Evolutionary conservation across 768 basidiomycete species (phyloP).

Genomic region (Pleurotus pulmonarius): DNA sequence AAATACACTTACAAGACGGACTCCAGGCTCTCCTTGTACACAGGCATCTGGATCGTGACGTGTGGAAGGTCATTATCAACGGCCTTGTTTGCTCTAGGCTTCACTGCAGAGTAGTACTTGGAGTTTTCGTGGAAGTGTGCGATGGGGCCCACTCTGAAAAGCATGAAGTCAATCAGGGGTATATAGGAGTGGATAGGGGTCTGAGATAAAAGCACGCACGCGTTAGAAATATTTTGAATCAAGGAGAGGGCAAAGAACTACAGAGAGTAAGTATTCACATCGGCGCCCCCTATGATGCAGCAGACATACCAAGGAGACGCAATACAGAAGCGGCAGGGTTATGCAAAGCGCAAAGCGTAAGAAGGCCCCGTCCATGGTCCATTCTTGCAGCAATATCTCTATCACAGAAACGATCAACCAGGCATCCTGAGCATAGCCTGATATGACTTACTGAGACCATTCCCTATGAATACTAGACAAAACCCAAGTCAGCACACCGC

Average conservation of each 20-base stretch:
- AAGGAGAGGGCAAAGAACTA: constrained; percentile 80
- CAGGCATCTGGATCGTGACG: constrained; percentile 79
- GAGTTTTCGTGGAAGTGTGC: constrained; percentile 78
- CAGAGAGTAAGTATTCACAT: not conserved
- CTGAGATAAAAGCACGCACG: constrained; percentile 33
- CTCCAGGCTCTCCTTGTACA: constrained; percentile 78
- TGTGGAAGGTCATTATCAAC: constrained; percentile 64
- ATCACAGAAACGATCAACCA: not conserved
- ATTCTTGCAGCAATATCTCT: constrained; percentile 60
- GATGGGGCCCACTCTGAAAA: constrained; percentile 68
- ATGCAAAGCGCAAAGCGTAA: constrained; percentile 61
- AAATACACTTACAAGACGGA: constrained; percentile 52
- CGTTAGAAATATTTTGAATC: constrained; percentile 62
- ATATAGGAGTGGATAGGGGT: constrained; percentile 13
- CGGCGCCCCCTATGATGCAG: too few species aligned
- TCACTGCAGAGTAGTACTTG: constrained; percentile 71
- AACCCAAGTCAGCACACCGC: constrained; percentile 33
- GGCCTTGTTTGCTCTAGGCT: constrained; percentile 43
- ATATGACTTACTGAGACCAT: constrained; percentile 46
- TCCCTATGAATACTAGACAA: constrained; percentile 57
- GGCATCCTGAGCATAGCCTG: not conserved
- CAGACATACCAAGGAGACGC: constrained; percentile 62
- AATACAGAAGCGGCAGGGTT: constrained; percentile 65
- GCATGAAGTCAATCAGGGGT: constrained; percentile 35
- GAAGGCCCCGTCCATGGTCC: constrained; percentile 54